Percentiles rank a stretch among this genome's conserved stretches.
phyloP scores from a whole-genome alignment of 1,139 yeast genomes.

The Kodamaea derodonti region DNA sequence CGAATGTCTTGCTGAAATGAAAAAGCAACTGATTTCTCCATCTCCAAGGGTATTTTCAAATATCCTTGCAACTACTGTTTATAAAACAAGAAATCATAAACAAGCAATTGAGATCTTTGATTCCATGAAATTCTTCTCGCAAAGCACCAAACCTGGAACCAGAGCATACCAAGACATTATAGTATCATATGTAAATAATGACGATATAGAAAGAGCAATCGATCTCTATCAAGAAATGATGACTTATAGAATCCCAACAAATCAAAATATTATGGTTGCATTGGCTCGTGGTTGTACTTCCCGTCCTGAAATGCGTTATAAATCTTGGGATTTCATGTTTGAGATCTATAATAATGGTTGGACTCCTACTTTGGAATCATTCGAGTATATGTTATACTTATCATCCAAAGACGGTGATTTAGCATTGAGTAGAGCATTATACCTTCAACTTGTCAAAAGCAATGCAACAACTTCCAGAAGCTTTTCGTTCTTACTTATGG shows the following conservation, averaged over 20 bases:
- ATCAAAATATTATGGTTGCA: slow-evolving; percentile 52
- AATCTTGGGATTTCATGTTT: slow-evolving; percentile 78
- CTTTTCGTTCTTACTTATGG: slow-evolving; percentile 51
- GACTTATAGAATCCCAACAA: slow-evolving; percentile 21
- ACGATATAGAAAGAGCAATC: slow-evolving; percentile 66
- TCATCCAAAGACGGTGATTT: slow-evolving; percentile 81
- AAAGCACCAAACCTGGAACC: slow-evolving; percentile 60
- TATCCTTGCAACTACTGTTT: slow-evolving; percentile 63
- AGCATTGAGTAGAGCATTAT: slow-evolving; percentile 68
- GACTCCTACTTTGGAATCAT: slow-evolving; percentile 48
- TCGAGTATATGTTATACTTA: slow-evolving; percentile 67
- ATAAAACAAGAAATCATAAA: slow-evolving; percentile 46
- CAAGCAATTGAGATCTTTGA: slow-evolving; percentile 76
- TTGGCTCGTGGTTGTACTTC: slow-evolving; percentile 74
- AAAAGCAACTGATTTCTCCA: slow-evolving; percentile 46
- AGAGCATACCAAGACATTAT: slow-evolving; percentile 70
- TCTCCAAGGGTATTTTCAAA: slow-evolving; percentile 58
- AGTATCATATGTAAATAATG: slow-evolving; percentile 56
- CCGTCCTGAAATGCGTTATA: slow-evolving; percentile 40
- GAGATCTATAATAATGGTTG: slow-evolving; percentile 55
- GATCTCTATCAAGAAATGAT: slow-evolving; percentile 75
- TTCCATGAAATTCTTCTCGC: slow-evolving; percentile 76
- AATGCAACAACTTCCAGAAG: slow-evolving; percentile 38
- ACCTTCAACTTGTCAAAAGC: slow-evolving; percentile 48
- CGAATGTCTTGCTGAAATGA: slow-evolving; percentile 46